Conservation (phyloP, 768 basidiomycete species). For the Ramaria sp. region DNA sequence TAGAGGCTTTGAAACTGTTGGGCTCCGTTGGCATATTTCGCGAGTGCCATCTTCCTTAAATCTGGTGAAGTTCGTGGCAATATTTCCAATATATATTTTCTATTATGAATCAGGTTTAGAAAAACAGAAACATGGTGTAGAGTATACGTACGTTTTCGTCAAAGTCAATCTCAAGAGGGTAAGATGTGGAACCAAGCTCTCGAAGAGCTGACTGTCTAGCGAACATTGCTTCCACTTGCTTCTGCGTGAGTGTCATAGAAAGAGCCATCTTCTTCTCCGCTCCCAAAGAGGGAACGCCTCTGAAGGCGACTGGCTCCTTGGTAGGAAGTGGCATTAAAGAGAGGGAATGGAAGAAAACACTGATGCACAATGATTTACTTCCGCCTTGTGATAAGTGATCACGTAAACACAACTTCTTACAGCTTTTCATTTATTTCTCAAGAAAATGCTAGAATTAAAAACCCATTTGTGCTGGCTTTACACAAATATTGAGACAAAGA, state of each 20-base stretch:
- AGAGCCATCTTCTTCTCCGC: conserved; percentile 5
- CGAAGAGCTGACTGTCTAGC: background rate
- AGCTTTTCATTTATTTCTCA: too few species aligned
- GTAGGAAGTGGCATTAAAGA: conserved; percentile 6
- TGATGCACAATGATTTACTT: too few species aligned
- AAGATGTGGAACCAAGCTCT: background rate
- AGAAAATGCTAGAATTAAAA: too few species aligned
- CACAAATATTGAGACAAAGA: background rate
- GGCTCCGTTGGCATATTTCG: conserved; percentile 61
- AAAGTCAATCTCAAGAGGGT: conserved; percentile 9
- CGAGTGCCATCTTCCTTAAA: conserved; percentile 5
- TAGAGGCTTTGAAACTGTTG: conserved; percentile 44
- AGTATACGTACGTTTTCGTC: background rate
- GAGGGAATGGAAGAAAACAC: background rate
- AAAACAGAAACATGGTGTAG: background rate
- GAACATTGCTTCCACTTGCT: conserved; percentile 8
- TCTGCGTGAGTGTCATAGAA: conserved; percentile 7
- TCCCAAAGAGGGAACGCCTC: conserved; percentile 6
- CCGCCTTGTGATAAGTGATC: background rate
- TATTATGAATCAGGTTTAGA: background rate
- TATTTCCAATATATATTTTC: conserved; percentile 35
- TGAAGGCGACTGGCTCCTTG: conserved; percentile 1
- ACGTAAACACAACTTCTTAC: too few species aligned
- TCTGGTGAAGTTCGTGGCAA: conserved; percentile 3
- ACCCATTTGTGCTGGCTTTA: too few species aligned